Evolutionary conservation across 2,329 filamentous ascomycete genomes (phyloP).

Genomic region (Knoxdaviesia proteae): DNA sequence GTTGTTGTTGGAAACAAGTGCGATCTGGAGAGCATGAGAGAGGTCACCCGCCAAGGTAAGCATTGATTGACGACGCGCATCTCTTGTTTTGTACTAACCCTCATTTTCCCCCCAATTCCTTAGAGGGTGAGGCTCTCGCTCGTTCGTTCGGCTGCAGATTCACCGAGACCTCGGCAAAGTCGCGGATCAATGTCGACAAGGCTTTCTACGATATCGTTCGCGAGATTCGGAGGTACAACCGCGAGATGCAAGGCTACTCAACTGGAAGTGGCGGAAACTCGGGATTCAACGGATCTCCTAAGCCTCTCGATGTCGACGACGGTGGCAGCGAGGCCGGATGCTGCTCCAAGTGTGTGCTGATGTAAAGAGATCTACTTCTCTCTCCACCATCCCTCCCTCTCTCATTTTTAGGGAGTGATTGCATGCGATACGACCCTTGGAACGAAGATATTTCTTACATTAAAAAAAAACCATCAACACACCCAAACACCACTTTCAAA

Average conservation of each 20-base stretch:
- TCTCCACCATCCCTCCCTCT: background rate
- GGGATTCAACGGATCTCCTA: conserved; percentile 36
- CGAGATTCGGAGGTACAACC: conserved; percentile 95
- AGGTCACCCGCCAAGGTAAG: conserved; percentile 80
- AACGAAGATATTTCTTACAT: conserved; percentile 1
- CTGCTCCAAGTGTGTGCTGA: conserved; percentile 71
- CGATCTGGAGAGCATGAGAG: conserved; percentile 82
- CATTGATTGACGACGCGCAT: conserved; percentile 4
- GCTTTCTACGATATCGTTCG: conserved; percentile 97
- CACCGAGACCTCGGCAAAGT: conserved; percentile 97
- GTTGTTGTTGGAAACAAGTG: conserved; percentile 99
- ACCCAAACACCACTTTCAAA: too few species aligned
- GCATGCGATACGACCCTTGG: background rate
- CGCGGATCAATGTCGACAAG: conserved; percentile 93
- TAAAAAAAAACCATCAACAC: background rate
- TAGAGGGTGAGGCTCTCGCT: conserved; percentile 78
- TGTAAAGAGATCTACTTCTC: conserved; percentile 36
- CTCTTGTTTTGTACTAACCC: background rate
- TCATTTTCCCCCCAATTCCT: background rate
- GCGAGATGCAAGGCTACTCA: conserved; percentile 82
- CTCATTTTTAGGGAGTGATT: background rate
- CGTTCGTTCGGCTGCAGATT: conserved; percentile 88
- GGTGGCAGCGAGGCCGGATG: conserved; percentile 51
- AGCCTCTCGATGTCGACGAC: conserved; percentile 64
- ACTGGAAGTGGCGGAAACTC: conserved; percentile 45